phyloP scores from a whole-genome alignment of 1,284 basidiomycete species.

The Lentinula novae-zelandiae region DNA sequence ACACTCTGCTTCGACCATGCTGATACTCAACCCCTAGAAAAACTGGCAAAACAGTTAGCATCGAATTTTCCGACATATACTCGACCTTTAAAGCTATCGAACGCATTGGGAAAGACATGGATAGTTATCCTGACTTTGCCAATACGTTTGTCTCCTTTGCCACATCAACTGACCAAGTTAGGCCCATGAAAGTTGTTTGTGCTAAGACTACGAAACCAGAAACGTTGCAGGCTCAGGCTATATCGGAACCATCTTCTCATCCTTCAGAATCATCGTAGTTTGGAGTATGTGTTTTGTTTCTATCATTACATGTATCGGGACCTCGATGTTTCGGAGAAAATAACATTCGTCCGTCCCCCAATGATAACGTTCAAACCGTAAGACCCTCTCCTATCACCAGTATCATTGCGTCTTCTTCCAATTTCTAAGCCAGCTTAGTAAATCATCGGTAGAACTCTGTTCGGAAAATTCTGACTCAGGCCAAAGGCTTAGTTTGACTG shows the following conservation, averaged over 20 bases:
- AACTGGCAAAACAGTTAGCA: neutral
- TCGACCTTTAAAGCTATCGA: constrained; percentile 1
- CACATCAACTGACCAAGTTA: neutral
- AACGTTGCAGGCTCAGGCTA: neutral
- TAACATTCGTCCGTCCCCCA: too few relatives aligned
- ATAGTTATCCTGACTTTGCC: neutral
- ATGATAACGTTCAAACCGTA: neutral
- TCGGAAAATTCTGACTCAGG: neutral
- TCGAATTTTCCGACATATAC: constrained; percentile 2
- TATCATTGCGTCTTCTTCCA: neutral
- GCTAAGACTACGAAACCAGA: neutral
- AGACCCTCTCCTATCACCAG: too few relatives aligned
- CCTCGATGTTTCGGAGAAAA: too few relatives aligned
- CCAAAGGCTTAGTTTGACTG: too few relatives aligned
- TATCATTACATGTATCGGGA: too few relatives aligned
- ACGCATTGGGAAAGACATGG: neutral
- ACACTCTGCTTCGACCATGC: neutral
- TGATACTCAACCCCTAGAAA: neutral
- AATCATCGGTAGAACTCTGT: constrained; percentile 2
- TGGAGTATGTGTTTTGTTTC: neutral
- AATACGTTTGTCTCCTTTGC: neutral
- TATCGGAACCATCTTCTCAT: neutral
- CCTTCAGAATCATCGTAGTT: neutral
- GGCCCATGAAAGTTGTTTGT: neutral
- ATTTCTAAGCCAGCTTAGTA: neutral